A percentile compares a stretch with the other conserved stretches of the same genome.
These are phyloP conservation scores for Eragrostis curvula DNA, from an alignment of 176 grass and related monocot species.

Conservation along the genomic window DNA sequence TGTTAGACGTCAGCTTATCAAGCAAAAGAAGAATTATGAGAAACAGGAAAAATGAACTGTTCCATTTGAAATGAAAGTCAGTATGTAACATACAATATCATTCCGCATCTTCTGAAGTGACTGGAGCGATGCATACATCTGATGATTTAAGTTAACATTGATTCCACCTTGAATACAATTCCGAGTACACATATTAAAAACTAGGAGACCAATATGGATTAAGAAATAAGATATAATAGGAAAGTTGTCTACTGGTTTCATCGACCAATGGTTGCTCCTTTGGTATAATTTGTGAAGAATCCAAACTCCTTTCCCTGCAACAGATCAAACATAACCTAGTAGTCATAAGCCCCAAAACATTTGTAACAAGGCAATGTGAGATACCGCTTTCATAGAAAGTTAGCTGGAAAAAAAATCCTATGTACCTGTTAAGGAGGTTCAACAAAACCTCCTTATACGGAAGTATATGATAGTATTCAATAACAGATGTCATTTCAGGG, in stretches of 20 bases:
- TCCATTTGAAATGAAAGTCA: neutral
- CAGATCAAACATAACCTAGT: slow-evolving; percentile 8
- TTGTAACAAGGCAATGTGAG: neutral
- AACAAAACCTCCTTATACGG: slow-evolving; percentile 57
- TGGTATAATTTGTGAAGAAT: neutral
- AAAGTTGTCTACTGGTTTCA: too few species aligned
- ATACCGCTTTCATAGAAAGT: neutral
- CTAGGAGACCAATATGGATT: too few species aligned
- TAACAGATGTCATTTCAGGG: slow-evolving; percentile 41
- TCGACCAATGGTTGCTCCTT: slow-evolving; percentile 17
- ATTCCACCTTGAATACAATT: slow-evolving; percentile 6
- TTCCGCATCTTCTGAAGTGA: slow-evolving; percentile 17
- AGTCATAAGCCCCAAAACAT: too few species aligned
- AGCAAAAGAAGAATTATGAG: neutral
- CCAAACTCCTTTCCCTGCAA: slow-evolving; percentile 40
- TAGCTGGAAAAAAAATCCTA: slow-evolving; percentile 6
- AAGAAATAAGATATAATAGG: too few species aligned
- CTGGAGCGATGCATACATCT: slow-evolving; percentile 8
- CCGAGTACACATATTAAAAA: neutral
- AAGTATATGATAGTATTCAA: slow-evolving; percentile 59
- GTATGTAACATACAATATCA: slow-evolving; percentile 26
- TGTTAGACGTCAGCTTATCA: neutral
- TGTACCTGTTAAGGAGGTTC: slow-evolving; percentile 46
- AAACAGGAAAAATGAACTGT: neutral
- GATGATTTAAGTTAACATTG: neutral